phyloP scores from a whole-genome alignment of 2,329 filamentous ascomycete genomes.

The Stemphylium beticola region DNA sequence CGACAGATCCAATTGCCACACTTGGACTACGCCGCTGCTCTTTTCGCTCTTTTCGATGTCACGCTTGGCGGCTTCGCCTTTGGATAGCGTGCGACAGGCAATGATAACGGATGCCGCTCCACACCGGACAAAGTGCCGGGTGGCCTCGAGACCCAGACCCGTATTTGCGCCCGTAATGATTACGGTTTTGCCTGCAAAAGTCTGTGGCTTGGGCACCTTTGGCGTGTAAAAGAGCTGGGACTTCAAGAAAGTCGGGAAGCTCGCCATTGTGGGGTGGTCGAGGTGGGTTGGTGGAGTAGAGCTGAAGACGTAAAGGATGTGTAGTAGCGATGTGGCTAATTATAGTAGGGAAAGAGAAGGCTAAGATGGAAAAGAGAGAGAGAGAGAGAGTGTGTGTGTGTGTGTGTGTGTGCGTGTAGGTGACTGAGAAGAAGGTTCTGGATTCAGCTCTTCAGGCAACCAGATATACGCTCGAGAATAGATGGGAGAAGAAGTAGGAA shows the following conservation, averaged over 20 bases:
- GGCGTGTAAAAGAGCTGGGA: constrained; percentile 6
- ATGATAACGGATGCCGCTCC: constrained; percentile 50
- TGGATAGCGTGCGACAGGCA: constrained; percentile 48
- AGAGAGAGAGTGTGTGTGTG: too few species aligned
- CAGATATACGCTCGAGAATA: too few species aligned
- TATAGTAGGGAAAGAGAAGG: too few species aligned
- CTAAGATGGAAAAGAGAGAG: too few species aligned
- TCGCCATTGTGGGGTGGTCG: not conserved
- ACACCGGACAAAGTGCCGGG: constrained; percentile 32
- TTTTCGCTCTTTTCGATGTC: constrained; percentile 46
- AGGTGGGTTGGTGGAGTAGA: not conserved
- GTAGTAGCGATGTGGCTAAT: too few species aligned
- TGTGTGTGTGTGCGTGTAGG: too few species aligned
- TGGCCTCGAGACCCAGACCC: constrained; percentile 2
- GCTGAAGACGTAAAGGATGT: too few species aligned
- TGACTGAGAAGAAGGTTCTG: too few species aligned
- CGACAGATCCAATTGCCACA: constrained; percentile 53
- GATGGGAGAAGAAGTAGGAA: too few species aligned
- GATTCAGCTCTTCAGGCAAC: too few species aligned
- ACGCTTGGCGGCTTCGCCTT: constrained; percentile 49
- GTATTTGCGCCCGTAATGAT: constrained; percentile 8
- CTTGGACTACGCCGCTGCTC: constrained; percentile 45
- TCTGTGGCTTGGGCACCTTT: not conserved
- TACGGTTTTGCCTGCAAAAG: constrained; percentile 3
- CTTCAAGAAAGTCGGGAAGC: constrained; percentile 6